A percentile compares a stretch with the other conserved stretches of the same genome.
These are phyloP conservation scores for Naganishia sp. DNA, from an alignment of 1,284 basidiomycete species.

Conservation along the genomic window DNA sequence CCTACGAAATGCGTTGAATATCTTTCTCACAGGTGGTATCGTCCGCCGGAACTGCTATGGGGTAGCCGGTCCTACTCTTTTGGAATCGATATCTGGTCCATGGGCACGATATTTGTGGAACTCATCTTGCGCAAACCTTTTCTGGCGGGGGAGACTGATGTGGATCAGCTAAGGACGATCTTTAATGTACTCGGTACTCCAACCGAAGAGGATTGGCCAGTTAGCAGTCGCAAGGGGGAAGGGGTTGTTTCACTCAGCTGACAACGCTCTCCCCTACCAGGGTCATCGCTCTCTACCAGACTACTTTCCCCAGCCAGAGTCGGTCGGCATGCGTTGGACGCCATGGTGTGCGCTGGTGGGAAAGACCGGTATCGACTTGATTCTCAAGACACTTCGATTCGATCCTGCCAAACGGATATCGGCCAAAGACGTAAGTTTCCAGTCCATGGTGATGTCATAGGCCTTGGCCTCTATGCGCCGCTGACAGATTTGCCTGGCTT, in stretches of 20 bases:
- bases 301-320: slow-evolving; percentile 74
- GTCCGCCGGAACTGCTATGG: slow-evolving; percentile 89
- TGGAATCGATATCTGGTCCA: slow-evolving; percentile 89
- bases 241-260: slow-evolving; percentile 13
- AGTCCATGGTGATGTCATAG: neutral
- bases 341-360: slow-evolving; percentile 80
- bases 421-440: slow-evolving; percentile 68
- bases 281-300: slow-evolving; percentile 87
- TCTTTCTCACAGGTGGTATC: slow-evolving; percentile 76
- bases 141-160: slow-evolving; percentile 87
- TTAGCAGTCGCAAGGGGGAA: slow-evolving; percentile 51
- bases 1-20: neutral
- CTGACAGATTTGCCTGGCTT: neutral
- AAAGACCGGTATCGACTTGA: slow-evolving; percentile 79
- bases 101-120: slow-evolving; percentile 94
- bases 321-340: slow-evolving; percentile 76
- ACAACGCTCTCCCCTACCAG: slow-evolving; percentile 54
- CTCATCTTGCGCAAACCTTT: slow-evolving; percentile 93
- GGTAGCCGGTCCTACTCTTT: slow-evolving; percentile 85
- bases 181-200: slow-evolving; percentile 94
- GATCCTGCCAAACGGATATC: slow-evolving; percentile 81
- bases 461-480: neutral
- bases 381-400: slow-evolving; percentile 75
- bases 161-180: slow-evolving; percentile 93
- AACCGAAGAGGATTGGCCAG: slow-evolving; percentile 95